Percentiles rank a stretch among this genome's conserved stretches.
These are phyloP conservation scores for Cetradonia linearis DNA, from an alignment of 495 filamentous ascomycete genomes.

Conservation along the genomic window DNA sequence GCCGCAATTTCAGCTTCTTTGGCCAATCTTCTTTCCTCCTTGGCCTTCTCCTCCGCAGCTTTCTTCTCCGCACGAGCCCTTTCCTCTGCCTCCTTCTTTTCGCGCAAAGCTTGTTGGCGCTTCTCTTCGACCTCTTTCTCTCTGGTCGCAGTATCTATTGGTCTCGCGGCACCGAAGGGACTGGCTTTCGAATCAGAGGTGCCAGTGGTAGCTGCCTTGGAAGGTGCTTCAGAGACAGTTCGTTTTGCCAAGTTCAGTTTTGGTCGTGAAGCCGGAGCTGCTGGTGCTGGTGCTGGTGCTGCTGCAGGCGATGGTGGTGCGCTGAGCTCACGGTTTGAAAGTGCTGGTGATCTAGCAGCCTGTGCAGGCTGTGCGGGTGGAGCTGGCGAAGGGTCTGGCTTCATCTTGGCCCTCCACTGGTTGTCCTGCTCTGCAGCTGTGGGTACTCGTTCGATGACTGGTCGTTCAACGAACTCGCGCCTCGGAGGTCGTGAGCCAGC, in stretches of 20 bases:
- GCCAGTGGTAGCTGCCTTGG: constrained; percentile 40
- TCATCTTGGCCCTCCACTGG: constrained; percentile 78
- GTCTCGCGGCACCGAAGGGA: constrained; percentile 82
- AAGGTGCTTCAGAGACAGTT: constrained; percentile 63
- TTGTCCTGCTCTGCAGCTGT: constrained; percentile 80
- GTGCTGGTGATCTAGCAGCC: constrained; percentile 35
- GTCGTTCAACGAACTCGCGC: constrained; percentile 65
- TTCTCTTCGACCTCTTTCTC: constrained; percentile 88
- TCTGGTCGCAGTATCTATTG: constrained; percentile 78
- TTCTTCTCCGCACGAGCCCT: constrained; percentile 68
- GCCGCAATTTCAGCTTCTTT: constrained; percentile 44
- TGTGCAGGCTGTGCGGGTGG: constrained; percentile 35
- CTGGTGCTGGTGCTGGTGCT: constrained; percentile 38
- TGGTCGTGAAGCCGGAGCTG: constrained; percentile 53
- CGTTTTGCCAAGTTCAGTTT: constrained; percentile 78
- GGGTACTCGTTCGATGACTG: constrained; percentile 52
- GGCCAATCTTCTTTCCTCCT: constrained; percentile 32
- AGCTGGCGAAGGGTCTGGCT: constrained; percentile 50
- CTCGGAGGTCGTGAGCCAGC: constrained; percentile 69
- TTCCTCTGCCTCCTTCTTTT: constrained; percentile 82
- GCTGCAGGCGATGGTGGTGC: constrained; percentile 54
- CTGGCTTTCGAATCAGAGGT: constrained; percentile 65
- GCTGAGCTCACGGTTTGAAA: constrained; percentile 52
- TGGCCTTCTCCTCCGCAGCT: constrained; percentile 43
- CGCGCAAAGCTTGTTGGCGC: constrained; percentile 56